Percentiles rank a stretch among this genome's conserved stretches.
These are phyloP conservation scores for Saturnispora ahearnii DNA, from an alignment of 805 yeast genomes.

Conservation along the genomic window DNA sequence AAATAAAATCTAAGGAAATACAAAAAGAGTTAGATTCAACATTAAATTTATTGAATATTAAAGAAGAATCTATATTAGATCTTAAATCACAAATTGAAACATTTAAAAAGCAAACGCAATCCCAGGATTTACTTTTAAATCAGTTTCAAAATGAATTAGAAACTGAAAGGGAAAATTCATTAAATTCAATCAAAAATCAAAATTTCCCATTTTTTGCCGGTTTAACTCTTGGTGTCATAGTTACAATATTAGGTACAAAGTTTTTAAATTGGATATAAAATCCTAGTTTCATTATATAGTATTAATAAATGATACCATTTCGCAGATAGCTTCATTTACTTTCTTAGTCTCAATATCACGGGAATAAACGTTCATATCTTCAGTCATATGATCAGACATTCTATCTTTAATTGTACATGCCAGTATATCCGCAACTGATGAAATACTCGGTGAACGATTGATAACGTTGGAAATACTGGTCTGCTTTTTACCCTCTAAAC, in stretches of 20 bases:
- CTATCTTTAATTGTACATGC: not conserved
- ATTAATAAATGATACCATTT: not conserved
- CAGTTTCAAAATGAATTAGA: not conserved
- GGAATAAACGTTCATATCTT: not conserved
- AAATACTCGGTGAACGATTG: not conserved
- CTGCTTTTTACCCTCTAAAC: constrained; percentile 55
- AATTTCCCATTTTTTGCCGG: not conserved
- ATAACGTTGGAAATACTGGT: constrained; percentile 34
- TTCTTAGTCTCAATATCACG: not conserved
- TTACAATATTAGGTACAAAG: not conserved
- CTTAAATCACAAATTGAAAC: not conserved
- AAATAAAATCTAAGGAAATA: not conserved
- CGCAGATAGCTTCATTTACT: not conserved
- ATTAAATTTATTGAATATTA: not conserved
- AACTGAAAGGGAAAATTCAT: not conserved
- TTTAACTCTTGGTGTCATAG: not conserved
- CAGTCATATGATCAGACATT: constrained; percentile 2
- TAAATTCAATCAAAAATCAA: not conserved
- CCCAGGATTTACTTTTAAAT: not conserved
- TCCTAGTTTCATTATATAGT: not conserved
- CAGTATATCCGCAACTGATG: not conserved
- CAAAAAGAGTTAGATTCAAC: not conserved
- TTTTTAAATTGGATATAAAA: not conserved
- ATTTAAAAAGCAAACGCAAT: not conserved
- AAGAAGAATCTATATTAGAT: not conserved